These are phyloP conservation scores for Boletus sensibilis DNA, from an alignment of 768 basidiomycete genomes.

Conservation along the genomic window DNA sequence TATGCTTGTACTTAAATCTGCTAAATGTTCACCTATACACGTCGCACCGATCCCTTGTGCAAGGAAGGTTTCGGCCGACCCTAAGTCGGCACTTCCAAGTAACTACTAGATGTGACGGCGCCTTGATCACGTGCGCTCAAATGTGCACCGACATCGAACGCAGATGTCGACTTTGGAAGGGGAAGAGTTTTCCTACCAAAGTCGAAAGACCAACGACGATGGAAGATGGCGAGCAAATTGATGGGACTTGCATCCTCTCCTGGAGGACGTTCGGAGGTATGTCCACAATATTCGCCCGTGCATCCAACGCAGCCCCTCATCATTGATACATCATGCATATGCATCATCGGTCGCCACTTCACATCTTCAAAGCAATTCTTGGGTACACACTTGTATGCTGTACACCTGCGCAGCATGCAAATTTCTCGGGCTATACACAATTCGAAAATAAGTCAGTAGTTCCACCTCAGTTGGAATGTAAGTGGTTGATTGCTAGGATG, in stretches of 20 bases:
- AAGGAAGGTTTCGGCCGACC: no score
- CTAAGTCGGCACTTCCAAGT: no score
- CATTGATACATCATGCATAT: no score
- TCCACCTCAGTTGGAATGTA: no score
- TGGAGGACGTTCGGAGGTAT: slow-evolving; percentile 57
- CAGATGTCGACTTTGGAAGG: slow-evolving; percentile 26
- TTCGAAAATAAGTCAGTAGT: no score
- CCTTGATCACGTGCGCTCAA: slow-evolving; percentile 2
- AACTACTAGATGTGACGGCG: no score
- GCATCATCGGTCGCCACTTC: slow-evolving; percentile 64
- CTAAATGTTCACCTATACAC: no score
- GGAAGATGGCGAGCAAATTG: slow-evolving; percentile 61
- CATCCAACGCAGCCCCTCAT: slow-evolving; percentile 60
- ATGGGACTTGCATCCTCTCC: slow-evolving; percentile 71
- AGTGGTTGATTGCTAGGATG: no score
- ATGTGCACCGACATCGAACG: neutral
- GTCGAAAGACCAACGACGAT: slow-evolving; percentile 53
- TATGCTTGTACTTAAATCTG: no score
- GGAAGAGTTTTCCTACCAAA: slow-evolving; percentile 44
- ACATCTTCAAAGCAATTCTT: slow-evolving; percentile 67
- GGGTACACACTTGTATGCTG: neutral
- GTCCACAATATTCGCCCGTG: slow-evolving; percentile 63
- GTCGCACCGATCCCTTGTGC: no score
- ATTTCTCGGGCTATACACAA: no score
- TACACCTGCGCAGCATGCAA: no score